Base-by-base conservation (phyloP, 805 yeast genomes). In the Schwanniomyces vanrijiae region DNA sequence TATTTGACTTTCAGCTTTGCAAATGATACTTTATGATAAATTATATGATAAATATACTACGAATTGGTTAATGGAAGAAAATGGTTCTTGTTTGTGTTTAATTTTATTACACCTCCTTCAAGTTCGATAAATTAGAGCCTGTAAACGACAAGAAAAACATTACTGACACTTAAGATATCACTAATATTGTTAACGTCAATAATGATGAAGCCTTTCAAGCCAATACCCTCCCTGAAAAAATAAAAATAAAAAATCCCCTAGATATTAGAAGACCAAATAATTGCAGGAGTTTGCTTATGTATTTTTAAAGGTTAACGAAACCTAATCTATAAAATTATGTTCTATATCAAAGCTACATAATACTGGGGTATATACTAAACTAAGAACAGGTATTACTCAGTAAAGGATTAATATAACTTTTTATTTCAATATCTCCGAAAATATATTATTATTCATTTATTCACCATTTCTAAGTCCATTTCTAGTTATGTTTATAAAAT, bases 31-130 rank as follows among this genome's bases (percentile, higher is more conserved):
- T 80, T 76, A 26, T 55, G 77, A 46, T 84, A 83, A 40, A 83
- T 71, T 59, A 79, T 83, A 44, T 88, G 88, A 18, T 82, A 83
- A 68, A 68, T 81, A 49, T 80, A 65, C 66, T 84, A 80, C 61
- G 87, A 83, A 55, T 77, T 77, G 61, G 58, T 67, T 31, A 71
- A 75, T 51, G 65, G 61, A 37, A 69, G 70, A 22, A 81, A 78
- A 4, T 66, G 76, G 42, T 83, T 75, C 69, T 83, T 86, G 37
- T 84, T 83, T 61, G 88, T n/a, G 88, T 4, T 72, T 62, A 54
- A 88, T 88, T 41, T 70, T 82, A 50, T 82, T 83, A 82, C 66
- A 76, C 86, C 18, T 53, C 71, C 0, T 83, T 82, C 55, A 65
- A 61, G 26, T 60, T 77, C 49, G 57, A 63, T 6, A 62, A 75